Evolutionary conservation across 495 filamentous ascomycete genomes (phyloP).

Genomic region (Trichoderma erinaceum): DNA sequence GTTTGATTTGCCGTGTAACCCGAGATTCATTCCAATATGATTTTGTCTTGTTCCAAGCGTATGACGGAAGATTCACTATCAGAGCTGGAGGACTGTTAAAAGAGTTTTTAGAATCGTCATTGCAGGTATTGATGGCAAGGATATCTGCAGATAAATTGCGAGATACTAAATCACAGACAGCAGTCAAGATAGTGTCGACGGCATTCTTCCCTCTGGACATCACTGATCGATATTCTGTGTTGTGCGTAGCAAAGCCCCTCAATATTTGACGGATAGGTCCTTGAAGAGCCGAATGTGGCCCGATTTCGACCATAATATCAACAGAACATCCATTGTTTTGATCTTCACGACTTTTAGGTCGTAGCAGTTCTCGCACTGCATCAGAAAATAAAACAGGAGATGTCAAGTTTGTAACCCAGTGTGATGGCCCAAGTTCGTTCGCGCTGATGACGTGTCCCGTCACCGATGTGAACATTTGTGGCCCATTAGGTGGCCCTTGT

Average conservation of each 20-base stretch:
- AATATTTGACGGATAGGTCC: conserved; percentile 51
- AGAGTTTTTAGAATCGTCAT: too few relatives aligned
- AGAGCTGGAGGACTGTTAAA: conserved; percentile 17
- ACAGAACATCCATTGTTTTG: conserved; percentile 15
- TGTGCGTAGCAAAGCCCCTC: conserved; percentile 16
- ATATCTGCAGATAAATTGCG: conserved; percentile 11
- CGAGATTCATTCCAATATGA: conserved; percentile 41
- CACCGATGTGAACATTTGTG: neutral
- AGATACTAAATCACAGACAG: conserved; percentile 26
- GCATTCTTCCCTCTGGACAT: conserved; percentile 31
- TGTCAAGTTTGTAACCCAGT: conserved; percentile 43
- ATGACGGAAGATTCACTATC: conserved; percentile 33
- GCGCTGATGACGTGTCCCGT: neutral
- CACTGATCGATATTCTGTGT: conserved; percentile 16
- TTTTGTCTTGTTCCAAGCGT: conserved; percentile 42
- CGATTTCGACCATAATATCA: conserved; percentile 34
- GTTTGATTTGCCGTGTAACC: conserved; percentile 35
- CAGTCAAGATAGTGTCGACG: conserved; percentile 27
- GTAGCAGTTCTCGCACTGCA: conserved; percentile 30
- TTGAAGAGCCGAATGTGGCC: conserved; percentile 39
- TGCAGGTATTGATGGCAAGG: too few relatives aligned
- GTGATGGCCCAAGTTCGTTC: conserved; percentile 22
- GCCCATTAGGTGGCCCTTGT: neutral
- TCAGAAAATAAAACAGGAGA: conserved; percentile 40
- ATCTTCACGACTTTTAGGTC: conserved; percentile 17